Conservation (phyloP, 1,284 basidiomycete species). For the Earliella scabrosa region DNA sequence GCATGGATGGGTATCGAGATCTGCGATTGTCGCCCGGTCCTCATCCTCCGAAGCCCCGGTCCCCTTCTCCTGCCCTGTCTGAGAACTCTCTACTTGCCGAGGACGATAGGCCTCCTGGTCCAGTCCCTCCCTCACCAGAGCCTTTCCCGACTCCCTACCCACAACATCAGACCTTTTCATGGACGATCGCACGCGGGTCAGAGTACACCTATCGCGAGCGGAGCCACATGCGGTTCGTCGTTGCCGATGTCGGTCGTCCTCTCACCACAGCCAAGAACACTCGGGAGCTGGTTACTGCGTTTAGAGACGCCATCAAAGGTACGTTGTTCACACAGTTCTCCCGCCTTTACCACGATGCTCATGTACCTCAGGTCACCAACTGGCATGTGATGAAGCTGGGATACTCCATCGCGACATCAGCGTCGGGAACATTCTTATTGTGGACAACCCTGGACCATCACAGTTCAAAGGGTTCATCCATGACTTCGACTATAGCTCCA, state of each 20-base stretch:
- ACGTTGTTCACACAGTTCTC: too few species aligned
- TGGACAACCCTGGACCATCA: neutral
- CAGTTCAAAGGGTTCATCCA: conserved; percentile 12
- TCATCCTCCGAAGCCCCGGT: neutral
- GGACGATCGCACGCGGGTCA: neutral
- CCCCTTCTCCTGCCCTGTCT: neutral
- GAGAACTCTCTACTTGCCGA: neutral
- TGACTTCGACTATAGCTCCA: conserved; percentile 21
- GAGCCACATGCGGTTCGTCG: conserved; percentile 7
- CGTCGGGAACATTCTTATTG: conserved; percentile 19
- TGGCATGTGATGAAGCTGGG: neutral
- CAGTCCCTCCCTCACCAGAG: neutral
- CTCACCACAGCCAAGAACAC: conserved; percentile 14
- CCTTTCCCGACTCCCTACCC: neutral
- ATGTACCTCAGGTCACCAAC: conserved; percentile 4
- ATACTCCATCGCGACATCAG: conserved; percentile 23
- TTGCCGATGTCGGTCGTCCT: conserved; percentile 4
- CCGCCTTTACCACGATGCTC: too few species aligned
- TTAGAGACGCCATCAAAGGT: conserved; percentile 20
- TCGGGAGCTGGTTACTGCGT: conserved; percentile 11
- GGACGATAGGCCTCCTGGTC: neutral
- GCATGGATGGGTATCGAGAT: neutral
- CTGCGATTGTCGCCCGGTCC: neutral
- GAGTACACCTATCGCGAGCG: neutral
- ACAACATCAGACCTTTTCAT: neutral